Conservation (phyloP, 768 basidiomycete genomes). For the Lepiota venenata region DNA sequence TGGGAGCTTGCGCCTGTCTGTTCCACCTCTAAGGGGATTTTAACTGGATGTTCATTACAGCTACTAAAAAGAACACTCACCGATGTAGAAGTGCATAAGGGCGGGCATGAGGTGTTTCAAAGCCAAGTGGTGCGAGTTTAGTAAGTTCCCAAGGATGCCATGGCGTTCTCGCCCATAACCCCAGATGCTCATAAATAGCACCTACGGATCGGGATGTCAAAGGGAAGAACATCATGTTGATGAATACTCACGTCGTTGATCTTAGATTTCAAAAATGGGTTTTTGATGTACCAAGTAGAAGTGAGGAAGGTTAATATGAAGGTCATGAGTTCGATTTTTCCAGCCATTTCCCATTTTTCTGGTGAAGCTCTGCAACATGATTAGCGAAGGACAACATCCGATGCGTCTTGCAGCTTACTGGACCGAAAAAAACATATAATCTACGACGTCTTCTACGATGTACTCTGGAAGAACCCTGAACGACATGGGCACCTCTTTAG, state of each 20-base stretch:
- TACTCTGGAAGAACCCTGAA: slow-evolving; percentile 94
- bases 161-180: slow-evolving; percentile 60
- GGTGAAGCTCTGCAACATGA: slow-evolving; percentile 51
- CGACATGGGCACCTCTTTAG: slow-evolving; percentile 76
- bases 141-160: slow-evolving; percentile 75
- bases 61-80: slow-evolving; percentile 36
- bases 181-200: slow-evolving; percentile 71
- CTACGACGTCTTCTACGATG: slow-evolving; percentile 89
- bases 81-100: slow-evolving; percentile 92
- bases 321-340: slow-evolving; percentile 82
- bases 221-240: not conserved
- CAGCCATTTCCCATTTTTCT: slow-evolving; percentile 77
- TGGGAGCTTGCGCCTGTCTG: slow-evolving; percentile 97
- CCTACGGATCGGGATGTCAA: slow-evolving; percentile 35
- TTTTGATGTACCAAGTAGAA: slow-evolving; percentile 98
- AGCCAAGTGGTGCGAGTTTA: slow-evolving; percentile 84
- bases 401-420: slow-evolving; percentile 44
- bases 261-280: slow-evolving; percentile 95
- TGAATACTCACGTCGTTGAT: slow-evolving; percentile 77
- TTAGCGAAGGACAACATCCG: not conserved
- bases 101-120: slow-evolving; percentile 88
- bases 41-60: not conserved
- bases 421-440: slow-evolving; percentile 81
- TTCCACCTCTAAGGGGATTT: slow-evolving; percentile 73
- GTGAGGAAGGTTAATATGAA: slow-evolving; percentile 90